Evolutionary conservation across 2,329 filamentous ascomycete species (phyloP), one percentile per base, ranked within the genome.

Genomic region (Aureobasidium pullulans): DNA sequence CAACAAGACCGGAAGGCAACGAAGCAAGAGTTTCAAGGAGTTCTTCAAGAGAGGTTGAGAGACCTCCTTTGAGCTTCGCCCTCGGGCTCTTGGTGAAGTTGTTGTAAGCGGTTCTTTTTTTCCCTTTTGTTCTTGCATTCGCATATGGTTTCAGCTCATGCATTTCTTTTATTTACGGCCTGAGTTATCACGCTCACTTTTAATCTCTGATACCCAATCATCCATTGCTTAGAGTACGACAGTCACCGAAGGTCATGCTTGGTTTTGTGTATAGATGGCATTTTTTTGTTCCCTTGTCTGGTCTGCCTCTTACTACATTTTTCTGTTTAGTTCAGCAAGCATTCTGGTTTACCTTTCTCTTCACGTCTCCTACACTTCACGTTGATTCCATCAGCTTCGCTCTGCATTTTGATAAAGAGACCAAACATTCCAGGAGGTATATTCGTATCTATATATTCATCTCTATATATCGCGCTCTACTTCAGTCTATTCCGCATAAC

Each of bases 401-500:
- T 19, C 19, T 19, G 19, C 19, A 19, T 19, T 19, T 19, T 19
- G 19, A 19, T 19, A 2, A 19, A 19, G 19, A 19, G 19, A 19
- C 19, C 19, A 19, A 19, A 19, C 19, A 19, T 19, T 19, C 19
- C 19, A 19, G 19, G 19, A 23, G 23, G 23, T 23, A 4, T 23
- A 23, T 4, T 23, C 23, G 3, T 4, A 23, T 23, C 23, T 23
- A 23, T 23, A 23, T 23, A 4, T 23, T 23, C 23, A 7, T 42
- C n/a, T 19, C 16, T 15, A 36, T 28, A 2, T 36, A 4, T 34
- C n/a, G 11, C 8, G 15, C 6, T 42, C 9, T 54, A 54, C n/a
- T 13, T 50, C 5, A 67, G 34, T 16, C 66, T 68, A 29, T 66
- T 64, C 28, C 66, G 68, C 16, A 71, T 72, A 32, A 66, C 66